Evolutionary conservation across 345 rosid species (phyloP), one percentile per base, ranked within the genome.

Genomic region (Reutealis trisperma): DNA sequence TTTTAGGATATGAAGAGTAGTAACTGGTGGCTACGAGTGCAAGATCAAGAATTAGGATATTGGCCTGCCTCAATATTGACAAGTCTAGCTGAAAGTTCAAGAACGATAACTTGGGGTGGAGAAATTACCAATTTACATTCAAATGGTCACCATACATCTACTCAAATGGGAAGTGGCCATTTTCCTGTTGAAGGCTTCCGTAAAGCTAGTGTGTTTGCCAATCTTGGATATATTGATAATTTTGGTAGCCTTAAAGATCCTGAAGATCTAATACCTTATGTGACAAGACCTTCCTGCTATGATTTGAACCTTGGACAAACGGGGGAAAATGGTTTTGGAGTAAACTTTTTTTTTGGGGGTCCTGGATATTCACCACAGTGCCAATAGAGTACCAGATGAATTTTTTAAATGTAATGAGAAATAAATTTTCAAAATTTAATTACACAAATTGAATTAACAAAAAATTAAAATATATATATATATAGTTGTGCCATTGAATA

Each of bases 131-230:
- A 78, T 47, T 3, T 9, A 0, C 11, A 9, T 16, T 2, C 16
- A 58, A 67, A 73, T n/a, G n/a, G n/a, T 3, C 44, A 15, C 8
- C 72, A 72, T 55, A 78, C 77, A 4, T 18, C 77, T 1, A 64
- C 68, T 30, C 60, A 66, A 49, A 78, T 78, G 81, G 81, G 77
- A 45, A 72, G 71, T 66, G 81, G 81, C 8, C 81, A 72, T 66
- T 78, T 63, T 19, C 32, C 77, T 3, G 10, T 0, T 8, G 81
- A 78, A 66, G 81, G 81, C 4, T 66, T 7, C 25, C 18, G 49
- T 10, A 78, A 58, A 32, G 72, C 81, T 1, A 27, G 59, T 14
- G 24, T 41, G 7, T 1, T 78, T 3, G 0, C 10, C 2, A 25
- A 25, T 9, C 41, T 42, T 8, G 45, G 59, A 10, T 54, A 51